Base-by-base conservation (phyloP, 129 eudicot genomes). In the Saposhnikovia divaricata region DNA sequence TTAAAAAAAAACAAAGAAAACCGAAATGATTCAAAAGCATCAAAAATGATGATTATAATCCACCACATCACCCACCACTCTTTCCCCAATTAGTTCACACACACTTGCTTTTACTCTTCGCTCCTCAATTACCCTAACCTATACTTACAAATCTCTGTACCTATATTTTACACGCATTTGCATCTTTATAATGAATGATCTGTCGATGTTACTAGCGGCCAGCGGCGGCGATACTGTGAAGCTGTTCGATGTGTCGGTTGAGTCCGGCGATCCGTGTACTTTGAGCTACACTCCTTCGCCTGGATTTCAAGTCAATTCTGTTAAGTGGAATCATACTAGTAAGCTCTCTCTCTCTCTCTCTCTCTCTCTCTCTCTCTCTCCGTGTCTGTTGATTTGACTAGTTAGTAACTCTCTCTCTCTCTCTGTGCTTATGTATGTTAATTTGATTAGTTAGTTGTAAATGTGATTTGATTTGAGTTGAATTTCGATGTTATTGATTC, bases 311-410 rank as follows among this genome's bases (percentile, higher is more conserved):
- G 90, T 95, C 77, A 92, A 95, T 80, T 92, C 96, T 75, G 94
- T 95, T 43, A 90, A 90, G 81, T 95, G 99, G 99, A 95, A 95
- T 45, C 99, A 95, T 82, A 95, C 97, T 31, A 95, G 99, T 95
- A 27, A 79, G 84, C 73, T 23, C 27, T 23, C 61, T 51, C 59
- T 51, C 59, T 51, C n/a, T 18, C n/a, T 8, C 73, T 23, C 27
- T 23, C 61, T 51, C 73, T 23, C 27, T 23, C 61, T 51, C 21
- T 37, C 25, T 6, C 46, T 14, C 48, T 71, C 42, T 15, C 23
- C 6, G 21, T 4, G 4, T 13, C 0, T 13, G 48, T 45, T 45
- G 48, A 45, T 45, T 45, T 47, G 51, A 40, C 4, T 40, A 34
- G 6, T 40, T 40, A 40, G 6, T 40, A 40, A 40, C 13, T 44